Evolutionary conservation across 257 asterid species (phyloP), one percentile per base, ranked within the genome.

Genomic region (Cruciata laevipes): DNA sequence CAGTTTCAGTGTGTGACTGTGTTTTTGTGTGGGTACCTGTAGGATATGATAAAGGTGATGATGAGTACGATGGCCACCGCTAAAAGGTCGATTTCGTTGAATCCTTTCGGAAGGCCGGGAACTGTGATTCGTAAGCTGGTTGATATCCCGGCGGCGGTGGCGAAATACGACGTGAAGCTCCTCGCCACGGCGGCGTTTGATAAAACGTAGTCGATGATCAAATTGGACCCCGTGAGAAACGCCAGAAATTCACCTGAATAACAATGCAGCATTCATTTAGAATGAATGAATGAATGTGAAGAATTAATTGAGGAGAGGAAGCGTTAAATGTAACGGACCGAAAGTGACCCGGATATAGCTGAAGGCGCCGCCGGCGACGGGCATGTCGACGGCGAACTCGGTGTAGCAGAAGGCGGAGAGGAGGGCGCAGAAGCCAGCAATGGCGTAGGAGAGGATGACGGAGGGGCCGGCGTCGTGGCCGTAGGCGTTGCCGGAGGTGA

Each of bases 161-260:
- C 87, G 2, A 90, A 67, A 69, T 93, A 93, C 10, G 81, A 87
- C 3, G 99, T 93, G 85, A 93, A 88, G 10, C 97, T 85, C 73
- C 99, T 85, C 25, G 99, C 97, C 70, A 85, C 97, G 0, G 97
- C 99, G 14, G 99, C 99, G 77, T 93, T 93, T 66, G 98, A 93
- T 75, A 93, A 37, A 6, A 93, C 98, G 64, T 93, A 93, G 66
- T 93, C 98, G 61, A 83, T 78, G 8, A 93, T 79, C 74, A 93
- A 79, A 77, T 93, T 93, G 4, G 96, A 87, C 13, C 97, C 98
- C 23, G 98, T 86, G 37, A 93, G 31, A 61, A 90, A 93, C 0
- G 98, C 98, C 58, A 84, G 63, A 73, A 93, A 93, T 69, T 93
- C 98, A 3, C 88, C 87, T 83, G 82, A 0, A 3, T 63, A 69